phyloP scores from a whole-genome alignment of 1,284 basidiomycete genomes.

The Tremellales sp. region DNA sequence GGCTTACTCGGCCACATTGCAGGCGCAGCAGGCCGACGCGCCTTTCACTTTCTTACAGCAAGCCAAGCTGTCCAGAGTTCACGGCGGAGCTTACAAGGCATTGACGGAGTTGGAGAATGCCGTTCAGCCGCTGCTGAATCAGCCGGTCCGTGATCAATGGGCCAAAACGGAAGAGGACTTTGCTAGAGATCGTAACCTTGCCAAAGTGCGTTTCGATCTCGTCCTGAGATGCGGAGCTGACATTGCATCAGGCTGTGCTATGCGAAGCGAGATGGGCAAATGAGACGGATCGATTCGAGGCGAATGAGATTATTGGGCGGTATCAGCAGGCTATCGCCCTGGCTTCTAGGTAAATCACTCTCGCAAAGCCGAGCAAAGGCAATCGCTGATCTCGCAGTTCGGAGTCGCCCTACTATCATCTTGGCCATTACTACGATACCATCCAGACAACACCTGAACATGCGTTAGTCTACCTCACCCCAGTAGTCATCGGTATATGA shows the following conservation, averaged over 20 bases:
- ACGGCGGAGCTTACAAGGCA: slow-evolving; percentile 79
- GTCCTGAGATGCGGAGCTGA: slow-evolving; percentile 5
- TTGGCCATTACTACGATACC: slow-evolving; percentile 80
- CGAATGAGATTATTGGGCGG: slow-evolving; percentile 59
- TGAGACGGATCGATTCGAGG: slow-evolving; percentile 78
- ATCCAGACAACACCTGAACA: slow-evolving; percentile 15
- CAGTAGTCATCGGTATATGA: background rate
- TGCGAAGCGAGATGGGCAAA: slow-evolving; percentile 91
- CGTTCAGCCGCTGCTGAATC: slow-evolving; percentile 51
- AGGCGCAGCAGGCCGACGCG: slow-evolving; percentile 72
- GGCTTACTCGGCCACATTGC: slow-evolving; percentile 91
- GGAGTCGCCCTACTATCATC: slow-evolving; percentile 80
- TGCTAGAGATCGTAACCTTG: slow-evolving; percentile 46
- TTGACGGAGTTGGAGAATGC: slow-evolving; percentile 83
- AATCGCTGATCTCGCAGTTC: slow-evolving; percentile 56
- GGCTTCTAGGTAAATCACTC: slow-evolving; percentile 58
- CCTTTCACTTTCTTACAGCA: slow-evolving; percentile 86
- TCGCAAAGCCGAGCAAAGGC: no score
- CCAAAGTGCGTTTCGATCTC: slow-evolving; percentile 58
- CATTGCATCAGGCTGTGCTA: slow-evolving; percentile 64
- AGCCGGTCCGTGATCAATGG: slow-evolving; percentile 52
- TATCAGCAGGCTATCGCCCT: slow-evolving; percentile 60
- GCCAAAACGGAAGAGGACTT: slow-evolving; percentile 52
- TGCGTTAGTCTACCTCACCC: slow-evolving; percentile 18
- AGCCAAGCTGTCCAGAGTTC: slow-evolving; percentile 77